Percentiles rank a stretch among this genome's conserved stretches.
These are phyloP conservation scores for Solanum rostratum DNA, from an alignment of 257 asterid species.

Conservation along the genomic window DNA sequence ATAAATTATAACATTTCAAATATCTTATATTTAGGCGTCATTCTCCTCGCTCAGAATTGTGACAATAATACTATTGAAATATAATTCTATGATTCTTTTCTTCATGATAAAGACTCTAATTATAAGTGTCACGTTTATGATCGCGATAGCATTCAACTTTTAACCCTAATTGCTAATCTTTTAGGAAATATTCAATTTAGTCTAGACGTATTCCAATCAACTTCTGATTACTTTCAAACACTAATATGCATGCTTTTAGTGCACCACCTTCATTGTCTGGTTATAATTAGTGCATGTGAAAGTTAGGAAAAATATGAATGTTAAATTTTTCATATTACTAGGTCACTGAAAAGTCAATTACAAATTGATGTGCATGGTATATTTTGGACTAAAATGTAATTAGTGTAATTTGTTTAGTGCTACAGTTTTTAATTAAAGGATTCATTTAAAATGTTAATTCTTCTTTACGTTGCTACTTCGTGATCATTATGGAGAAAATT, in stretches of 20 bases:
- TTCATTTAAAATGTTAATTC: neutral
- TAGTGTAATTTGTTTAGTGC: neutral
- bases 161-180: neutral
- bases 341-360: too few relatives aligned
- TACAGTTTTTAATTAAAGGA: neutral
- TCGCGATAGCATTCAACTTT: neutral
- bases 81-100: too few relatives aligned
- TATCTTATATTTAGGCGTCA: too few relatives aligned
- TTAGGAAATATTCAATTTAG: too few relatives aligned
- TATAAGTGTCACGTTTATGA: too few relatives aligned
- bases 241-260: neutral
- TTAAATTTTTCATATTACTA: too few relatives aligned
- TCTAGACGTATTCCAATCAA: neutral
- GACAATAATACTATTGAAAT: too few relatives aligned
- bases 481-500: neutral
- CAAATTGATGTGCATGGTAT: neutral
- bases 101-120: too few relatives aligned
- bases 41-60: too few relatives aligned
- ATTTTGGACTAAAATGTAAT: neutral
- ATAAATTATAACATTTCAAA: too few relatives aligned
- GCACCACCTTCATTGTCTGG: too few relatives aligned
- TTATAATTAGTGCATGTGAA: neutral
- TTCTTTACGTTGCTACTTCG: neutral
- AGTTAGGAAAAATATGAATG: neutral
- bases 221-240: neutral